Conservation (phyloP, 371 early-diverging fungal genomes). For the Rhizopus arrhizus region DNA sequence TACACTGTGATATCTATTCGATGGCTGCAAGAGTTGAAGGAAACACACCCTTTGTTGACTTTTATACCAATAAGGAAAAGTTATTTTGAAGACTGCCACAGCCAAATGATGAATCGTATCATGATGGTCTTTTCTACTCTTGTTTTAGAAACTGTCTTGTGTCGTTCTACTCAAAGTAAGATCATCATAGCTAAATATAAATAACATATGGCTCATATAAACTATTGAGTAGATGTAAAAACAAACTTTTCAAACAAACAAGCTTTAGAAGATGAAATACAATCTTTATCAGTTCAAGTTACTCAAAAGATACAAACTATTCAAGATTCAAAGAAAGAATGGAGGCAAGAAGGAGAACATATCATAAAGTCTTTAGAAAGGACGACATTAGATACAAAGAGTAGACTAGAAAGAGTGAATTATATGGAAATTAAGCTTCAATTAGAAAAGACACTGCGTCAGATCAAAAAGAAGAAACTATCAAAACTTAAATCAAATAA, state of each 20-base stretch:
- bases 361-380: not conserved
- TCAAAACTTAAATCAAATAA: not conserved
- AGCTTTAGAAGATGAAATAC: not conserved
- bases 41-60: slow-evolving; percentile 21
- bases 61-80: slow-evolving; percentile 35
- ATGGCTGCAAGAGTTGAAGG: slow-evolving; percentile 41
- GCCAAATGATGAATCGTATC: slow-evolving; percentile 32
- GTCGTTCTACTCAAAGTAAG: not conserved
- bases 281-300: not conserved
- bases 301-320: not conserved
- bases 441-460: not conserved
- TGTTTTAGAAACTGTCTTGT: slow-evolving; percentile 21
- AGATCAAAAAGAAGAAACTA: not conserved
- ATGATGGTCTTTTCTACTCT: slow-evolving; percentile 37
- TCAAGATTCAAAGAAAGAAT: not conserved
- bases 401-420: not conserved
- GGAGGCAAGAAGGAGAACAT: not conserved
- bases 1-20: slow-evolving; percentile 37
- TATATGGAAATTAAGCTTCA: not conserved
- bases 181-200: no score
- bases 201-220: no score
- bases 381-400: not conserved
- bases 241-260: not conserved
- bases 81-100: slow-evolving; percentile 47
- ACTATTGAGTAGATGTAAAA: not conserved